Base-by-base conservation (phyloP, 176 grass and related monocot species). In the Areca catechu region DNA sequence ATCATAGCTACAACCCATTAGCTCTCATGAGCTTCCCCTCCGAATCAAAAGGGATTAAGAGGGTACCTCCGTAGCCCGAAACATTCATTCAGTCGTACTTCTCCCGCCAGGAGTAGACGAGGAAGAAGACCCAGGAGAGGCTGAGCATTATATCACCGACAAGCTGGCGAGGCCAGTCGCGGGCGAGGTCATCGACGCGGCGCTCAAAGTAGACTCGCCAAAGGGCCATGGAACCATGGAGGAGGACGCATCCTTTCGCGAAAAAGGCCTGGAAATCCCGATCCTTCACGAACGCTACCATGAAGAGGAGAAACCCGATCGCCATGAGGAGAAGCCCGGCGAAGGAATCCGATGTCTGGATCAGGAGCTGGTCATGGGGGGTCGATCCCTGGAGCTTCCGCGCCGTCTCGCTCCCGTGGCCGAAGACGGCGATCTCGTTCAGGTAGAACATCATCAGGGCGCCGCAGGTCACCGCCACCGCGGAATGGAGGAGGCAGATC, bases 221-320 rank as follows among this genome's bases (percentile, higher is more conserved):
- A 1, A 83, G 55, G 22, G 56, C 80, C 61, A 73, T 62, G 62
- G 74, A 65, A 15, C 57, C 80, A 20, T 83, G 80, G 49, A 83
- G 80, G 37, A 83, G 71, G 50, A 77, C 43, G 52, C 80, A 83
- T 20, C 80, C 80, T 51, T 83, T 83, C 24, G 80, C 80, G 56
- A 83, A 83, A 62, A 83, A 83, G 28, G 74, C 74, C 80, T 83
- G 80, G 37, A 83, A 83, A 16, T 83, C 74, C 49, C 74, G 74
- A 55, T 83, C 80, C 30, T 73, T 67, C 51, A 77, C 74, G 65
- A 83, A 83, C 22, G 74, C 43, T 19, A 77, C 80, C 80, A 83
- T 83, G 80, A 83, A 77, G 55, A 83, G 67, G 25, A 83, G 74
- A 19, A 59, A 22, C 22, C 80, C 80, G 51, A 83, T 64, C 52